Percentiles rank a stretch among this genome's conserved stretches.
Evolutionary conservation across 2,329 filamentous ascomycete genomes (phyloP).

Genomic region (Talaromyces atroroseus): DNA sequence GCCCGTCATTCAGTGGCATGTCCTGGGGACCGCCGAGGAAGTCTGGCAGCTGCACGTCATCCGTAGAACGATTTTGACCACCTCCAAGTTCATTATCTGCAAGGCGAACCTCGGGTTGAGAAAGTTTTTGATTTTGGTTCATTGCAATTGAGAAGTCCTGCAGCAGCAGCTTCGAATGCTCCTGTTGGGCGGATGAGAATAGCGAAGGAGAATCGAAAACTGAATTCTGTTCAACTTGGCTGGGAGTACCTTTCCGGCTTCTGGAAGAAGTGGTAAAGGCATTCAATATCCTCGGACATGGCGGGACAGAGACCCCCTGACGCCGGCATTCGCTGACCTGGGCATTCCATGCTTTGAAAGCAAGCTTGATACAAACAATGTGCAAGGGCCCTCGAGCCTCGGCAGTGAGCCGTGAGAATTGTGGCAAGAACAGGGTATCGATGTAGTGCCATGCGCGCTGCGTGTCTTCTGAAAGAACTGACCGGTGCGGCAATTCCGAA

Average conservation of each 20-base stretch:
- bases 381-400: conserved; percentile 9
- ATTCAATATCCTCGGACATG: conserved; percentile 1
- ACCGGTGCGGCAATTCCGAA: conserved; percentile 3
- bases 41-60: neutral
- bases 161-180: neutral
- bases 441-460: conserved; percentile 5
- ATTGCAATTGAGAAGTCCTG: neutral
- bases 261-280: neutral
- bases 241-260: neutral
- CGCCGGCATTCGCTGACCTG: neutral
- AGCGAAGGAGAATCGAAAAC: neutral
- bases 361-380: conserved; percentile 4
- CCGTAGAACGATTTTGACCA: neutral
- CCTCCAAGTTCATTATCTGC: neutral
- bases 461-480: conserved; percentile 1
- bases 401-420: neutral
- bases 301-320: neutral
- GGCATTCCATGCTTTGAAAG: conserved; percentile 7
- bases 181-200: neutral
- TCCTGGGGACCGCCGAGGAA: neutral
- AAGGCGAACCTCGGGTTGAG: neutral
- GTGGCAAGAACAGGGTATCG: conserved; percentile 1
- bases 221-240: neutral
- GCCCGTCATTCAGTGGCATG: neutral
- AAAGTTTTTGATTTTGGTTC: neutral